Base-by-base conservation (phyloP, 345 rosid species). In the Euphorbia peplus region DNA sequence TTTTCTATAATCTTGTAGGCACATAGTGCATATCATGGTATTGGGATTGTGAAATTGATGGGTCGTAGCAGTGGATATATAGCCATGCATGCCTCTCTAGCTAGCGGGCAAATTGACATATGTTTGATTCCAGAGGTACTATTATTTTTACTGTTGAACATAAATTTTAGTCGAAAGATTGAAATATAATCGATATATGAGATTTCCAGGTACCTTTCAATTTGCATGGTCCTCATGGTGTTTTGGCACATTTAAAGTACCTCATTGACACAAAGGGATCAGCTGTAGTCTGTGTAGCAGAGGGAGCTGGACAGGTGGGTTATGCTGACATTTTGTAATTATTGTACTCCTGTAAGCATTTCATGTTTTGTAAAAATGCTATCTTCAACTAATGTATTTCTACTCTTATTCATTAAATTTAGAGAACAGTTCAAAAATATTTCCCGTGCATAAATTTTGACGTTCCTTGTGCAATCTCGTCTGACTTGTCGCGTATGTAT, bases 71-170 rank as follows among this genome's bases (percentile, higher is more conserved):
- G 99, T 78, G 99, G 98, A 70, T 95, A 75, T 80, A 95, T 95
- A 63, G 99, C 99, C 29, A 95, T 95, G 99, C 98, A 90, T 80
- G 96, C 98, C 37, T 82, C 99, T 62, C 80, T 91, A 76, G 99
- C 99, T 3, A 95, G 99, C 67, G 99, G 97, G 70, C 99, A 95
- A 80, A 90, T 95, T 26, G 97, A 95, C 67, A 82, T 95, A 26
- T 95, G 99, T 80, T 82, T 95, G 86, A 95, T 95, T 75, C 99
- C 99, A 37, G 99, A 95, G 97, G 99, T 95, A 83, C 30, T 54
- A 60, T 64, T 12, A 28, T 32, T 52, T 48, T 16, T 50, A 30
- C 11, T 26, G 13, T 47, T 71, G 8, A 22, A 25, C 1, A 37
- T 21, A 19, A 30, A 11, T 37, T 57, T n/a, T 7, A 26, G 39